phyloP scores from a whole-genome alignment of 2,329 filamentous ascomycete genomes.

The Xylaria sp. region DNA sequence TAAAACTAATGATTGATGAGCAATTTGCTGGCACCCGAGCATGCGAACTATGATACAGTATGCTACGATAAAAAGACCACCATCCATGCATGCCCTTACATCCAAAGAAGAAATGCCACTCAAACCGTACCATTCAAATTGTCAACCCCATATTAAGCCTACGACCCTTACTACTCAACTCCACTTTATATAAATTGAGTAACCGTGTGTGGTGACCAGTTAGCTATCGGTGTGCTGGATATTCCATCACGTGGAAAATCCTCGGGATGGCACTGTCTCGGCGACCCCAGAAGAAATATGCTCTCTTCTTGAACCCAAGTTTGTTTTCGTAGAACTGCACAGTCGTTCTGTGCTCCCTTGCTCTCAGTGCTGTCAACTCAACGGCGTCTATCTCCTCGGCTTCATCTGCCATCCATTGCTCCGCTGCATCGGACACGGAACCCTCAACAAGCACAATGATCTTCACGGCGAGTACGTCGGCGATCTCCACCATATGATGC shows the following conservation, averaged over 20 bases:
- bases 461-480: conserved; percentile 28
- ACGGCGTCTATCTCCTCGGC: conserved; percentile 24
- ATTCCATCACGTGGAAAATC: conserved; percentile 39
- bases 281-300: conserved; percentile 38
- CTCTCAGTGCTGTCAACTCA: conserved; percentile 22
- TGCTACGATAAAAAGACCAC: conserved; percentile 1
- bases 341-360: conserved; percentile 24
- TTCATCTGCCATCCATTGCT: conserved; percentile 29
- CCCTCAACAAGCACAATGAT: conserved; percentile 35
- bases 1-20: background rate
- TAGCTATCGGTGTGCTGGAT: conserved; percentile 20
- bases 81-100: conserved; percentile 4
- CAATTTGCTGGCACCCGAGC: background rate
- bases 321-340: conserved; percentile 32
- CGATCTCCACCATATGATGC: conserved; percentile 33
- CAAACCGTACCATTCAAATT: conserved; percentile 16
- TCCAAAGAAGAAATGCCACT: conserved; percentile 5
- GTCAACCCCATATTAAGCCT: background rate
- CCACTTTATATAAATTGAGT: conserved; percentile 3
- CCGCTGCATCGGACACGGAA: conserved; percentile 33
- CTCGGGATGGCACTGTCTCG: conserved; percentile 31
- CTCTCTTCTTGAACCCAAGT: conserved; percentile 32
- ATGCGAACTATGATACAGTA: background rate
- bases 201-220: background rate
- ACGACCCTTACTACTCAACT: background rate